Evolutionary conservation across 371 early-diverging fungal species (phyloP).

Genomic region (Saksenaea vasiformis): DNA sequence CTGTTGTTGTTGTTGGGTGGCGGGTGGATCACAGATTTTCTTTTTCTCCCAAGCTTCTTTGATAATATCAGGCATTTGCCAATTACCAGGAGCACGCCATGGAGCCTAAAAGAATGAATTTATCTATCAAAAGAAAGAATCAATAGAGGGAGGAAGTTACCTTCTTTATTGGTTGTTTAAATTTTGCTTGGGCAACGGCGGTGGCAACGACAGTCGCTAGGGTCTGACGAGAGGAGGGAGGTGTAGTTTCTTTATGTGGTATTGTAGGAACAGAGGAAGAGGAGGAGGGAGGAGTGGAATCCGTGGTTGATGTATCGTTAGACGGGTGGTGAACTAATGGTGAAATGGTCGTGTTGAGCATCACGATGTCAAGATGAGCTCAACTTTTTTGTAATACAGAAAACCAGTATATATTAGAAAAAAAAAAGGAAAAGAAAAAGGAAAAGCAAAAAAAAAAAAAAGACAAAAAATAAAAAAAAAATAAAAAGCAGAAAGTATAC

Average conservation of each 20-base stretch:
- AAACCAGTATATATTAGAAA: background rate
- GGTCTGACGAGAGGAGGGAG: background rate
- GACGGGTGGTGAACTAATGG: conserved; percentile 1
- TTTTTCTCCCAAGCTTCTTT: conserved; percentile 41
- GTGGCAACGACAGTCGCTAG: background rate
- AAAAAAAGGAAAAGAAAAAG: background rate
- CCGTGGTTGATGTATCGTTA: background rate
- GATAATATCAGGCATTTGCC: conserved; percentile 53
- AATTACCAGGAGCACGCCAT: conserved; percentile 51
- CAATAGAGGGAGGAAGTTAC: background rate
- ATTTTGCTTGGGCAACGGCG: background rate
- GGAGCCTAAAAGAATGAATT: conserved; percentile 31
- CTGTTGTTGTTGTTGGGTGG: conserved; percentile 17
- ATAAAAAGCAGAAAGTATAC: background rate
- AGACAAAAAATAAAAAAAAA: background rate
- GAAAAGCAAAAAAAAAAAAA: background rate
- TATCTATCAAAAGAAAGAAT: background rate
- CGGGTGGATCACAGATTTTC: conserved; percentile 52
- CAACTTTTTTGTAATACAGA: background rate
- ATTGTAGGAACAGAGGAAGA: background rate
- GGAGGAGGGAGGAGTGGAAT: background rate
- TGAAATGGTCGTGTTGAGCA: background rate
- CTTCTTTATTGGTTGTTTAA: background rate
- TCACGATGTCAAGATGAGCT: conserved; percentile 2
- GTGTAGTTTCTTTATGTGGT: too few species aligned